Evolutionary conservation across 139 green algal species (phyloP), one percentile per base, ranked within the genome.

Genomic region (Closterium sp.): DNA sequence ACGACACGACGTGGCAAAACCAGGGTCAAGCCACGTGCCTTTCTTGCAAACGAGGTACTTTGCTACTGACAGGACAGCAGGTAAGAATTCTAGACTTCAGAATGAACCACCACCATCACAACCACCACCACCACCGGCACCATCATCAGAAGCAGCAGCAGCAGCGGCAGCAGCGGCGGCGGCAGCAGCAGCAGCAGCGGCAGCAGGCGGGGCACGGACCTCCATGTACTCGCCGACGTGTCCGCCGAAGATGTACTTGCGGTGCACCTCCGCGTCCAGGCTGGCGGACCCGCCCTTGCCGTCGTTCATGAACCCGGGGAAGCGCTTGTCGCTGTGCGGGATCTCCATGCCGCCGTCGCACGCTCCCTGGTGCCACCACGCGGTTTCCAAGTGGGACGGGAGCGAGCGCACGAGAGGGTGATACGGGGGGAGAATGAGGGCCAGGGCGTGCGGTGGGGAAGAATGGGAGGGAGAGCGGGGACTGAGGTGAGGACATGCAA

Each of bases 181-280:
- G 7, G 7, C 42, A 62, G 42, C 42, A 62, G 42, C 42, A 62
- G 42, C 5, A 62, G 42, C 42, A 62, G 42, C 42, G 7, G 42
- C 42, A 62, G 42, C 42, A 24, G 17, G 62, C 2, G 62, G 17
- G 62, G 19, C 17, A 28, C 84, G 4, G 86, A 93, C 73, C 86
- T 96, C 92, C 98, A 99, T 99, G 97, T 99, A 99, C 96, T 99
- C 98, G 5, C 95, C 95, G 28, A 99, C 97, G 91, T 99, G 97
- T 88, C 97, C 97, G 89, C 98, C 98, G 91, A 97, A 94, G 90
- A 96, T 95, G 91, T 96, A 96, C 31, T 91, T 70, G 32, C 93
- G 85, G 87, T 95, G 87, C 31, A 96, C 95, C 94, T 99, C 98
- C 21, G 97, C 90, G 92, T 99, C 98, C 31, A 96, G 95, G 94